phyloP scores from a whole-genome alignment of 2,329 filamentous ascomycete species.

The Thelonectria olida region DNA sequence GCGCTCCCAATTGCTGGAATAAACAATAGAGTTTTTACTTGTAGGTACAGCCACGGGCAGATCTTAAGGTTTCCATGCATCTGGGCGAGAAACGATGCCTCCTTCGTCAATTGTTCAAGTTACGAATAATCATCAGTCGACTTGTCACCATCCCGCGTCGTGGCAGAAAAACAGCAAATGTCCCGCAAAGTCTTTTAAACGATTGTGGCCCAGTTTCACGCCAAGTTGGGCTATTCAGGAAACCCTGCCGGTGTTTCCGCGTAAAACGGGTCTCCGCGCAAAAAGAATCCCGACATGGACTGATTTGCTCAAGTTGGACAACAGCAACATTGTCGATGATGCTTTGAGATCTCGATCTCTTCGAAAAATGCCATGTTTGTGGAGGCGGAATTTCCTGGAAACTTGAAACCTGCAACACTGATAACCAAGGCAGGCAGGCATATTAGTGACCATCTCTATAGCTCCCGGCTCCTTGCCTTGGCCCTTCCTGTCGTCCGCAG shows the following conservation, averaged over 20 bases:
- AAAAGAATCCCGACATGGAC: constrained; percentile 10
- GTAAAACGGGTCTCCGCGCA: constrained; percentile 31
- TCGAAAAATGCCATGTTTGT: constrained; percentile 10
- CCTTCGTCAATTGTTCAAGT: too few species aligned
- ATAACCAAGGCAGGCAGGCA: constrained; percentile 17
- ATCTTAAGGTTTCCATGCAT: too few species aligned
- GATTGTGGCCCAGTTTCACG: too few species aligned
- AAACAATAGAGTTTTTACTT: not conserved
- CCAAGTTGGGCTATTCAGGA: constrained; percentile 16
- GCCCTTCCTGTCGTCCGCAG: not conserved
- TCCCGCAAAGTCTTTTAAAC: constrained; percentile 35
- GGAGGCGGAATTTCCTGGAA: constrained; percentile 16
- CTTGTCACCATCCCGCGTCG: too few species aligned
- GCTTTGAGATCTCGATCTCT: constrained; percentile 34
- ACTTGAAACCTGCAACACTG: constrained; percentile 10
- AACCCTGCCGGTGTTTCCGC: constrained; percentile 32
- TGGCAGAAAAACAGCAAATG: too few species aligned
- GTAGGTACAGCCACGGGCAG: too few species aligned
- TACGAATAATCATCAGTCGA: not conserved
- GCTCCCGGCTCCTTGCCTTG: constrained; percentile 16
- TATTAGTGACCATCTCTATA: not conserved
- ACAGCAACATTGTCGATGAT: too few species aligned
- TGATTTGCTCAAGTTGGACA: not conserved
- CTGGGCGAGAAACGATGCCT: too few species aligned
- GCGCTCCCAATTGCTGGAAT: too few species aligned